Conservation (phyloP, 148 eudicot species). For the Nyssa sinensis region DNA sequence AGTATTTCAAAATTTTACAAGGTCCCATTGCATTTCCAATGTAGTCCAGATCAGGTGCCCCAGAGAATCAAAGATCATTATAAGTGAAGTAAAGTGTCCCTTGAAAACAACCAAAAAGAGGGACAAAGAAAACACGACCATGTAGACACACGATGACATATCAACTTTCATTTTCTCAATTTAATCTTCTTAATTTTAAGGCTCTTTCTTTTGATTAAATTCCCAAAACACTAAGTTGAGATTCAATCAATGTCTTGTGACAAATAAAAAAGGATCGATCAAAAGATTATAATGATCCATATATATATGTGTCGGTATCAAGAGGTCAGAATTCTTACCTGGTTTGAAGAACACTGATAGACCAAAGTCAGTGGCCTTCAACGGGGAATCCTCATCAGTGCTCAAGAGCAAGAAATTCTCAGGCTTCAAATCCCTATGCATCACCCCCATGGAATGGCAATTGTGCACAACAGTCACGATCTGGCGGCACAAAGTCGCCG, state of each 20-base stretch:
- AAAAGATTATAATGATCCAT: neutral
- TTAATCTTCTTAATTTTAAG: too few relatives aligned
- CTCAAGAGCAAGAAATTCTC: constrained; percentile 86
- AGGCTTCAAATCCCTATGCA: constrained; percentile 95
- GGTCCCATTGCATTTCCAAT: too few relatives aligned
- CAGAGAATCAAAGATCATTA: neutral
- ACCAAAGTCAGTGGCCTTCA: constrained; percentile 96
- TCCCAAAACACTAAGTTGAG: neutral
- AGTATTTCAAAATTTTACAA: too few relatives aligned
- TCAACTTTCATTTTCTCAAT: neutral
- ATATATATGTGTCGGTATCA: neutral
- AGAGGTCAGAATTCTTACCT: constrained; percentile 34
- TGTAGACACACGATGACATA: too few relatives aligned
- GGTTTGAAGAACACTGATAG: constrained; percentile 83
- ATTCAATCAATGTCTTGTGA: too few relatives aligned
- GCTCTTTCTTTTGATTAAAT: too few relatives aligned
- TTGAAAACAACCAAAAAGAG: too few relatives aligned
- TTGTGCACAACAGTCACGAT: constrained; percentile 82
- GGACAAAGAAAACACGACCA: neutral
- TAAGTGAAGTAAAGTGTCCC: neutral
- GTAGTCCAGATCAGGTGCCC: neutral
- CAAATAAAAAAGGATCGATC: neutral
- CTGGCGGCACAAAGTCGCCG: constrained; percentile 73
- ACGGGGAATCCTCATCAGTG: constrained; percentile 62
- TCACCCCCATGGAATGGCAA: constrained; percentile 95